Base-by-base conservation (phyloP, 257 asterid genomes). In the Leptodermis oblonga region DNA sequence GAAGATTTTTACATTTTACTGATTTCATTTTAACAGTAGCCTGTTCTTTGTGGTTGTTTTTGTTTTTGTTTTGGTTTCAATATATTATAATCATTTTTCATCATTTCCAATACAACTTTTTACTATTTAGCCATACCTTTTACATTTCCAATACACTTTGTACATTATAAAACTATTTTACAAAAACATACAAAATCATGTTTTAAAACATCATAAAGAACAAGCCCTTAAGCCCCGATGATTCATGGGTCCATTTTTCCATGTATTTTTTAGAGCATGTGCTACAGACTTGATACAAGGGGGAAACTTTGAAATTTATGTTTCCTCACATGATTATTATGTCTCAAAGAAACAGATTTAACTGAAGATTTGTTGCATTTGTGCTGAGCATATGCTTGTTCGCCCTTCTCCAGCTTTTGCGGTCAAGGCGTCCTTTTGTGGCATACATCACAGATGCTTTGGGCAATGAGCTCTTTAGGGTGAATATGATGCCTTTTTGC, bases 391-490 rank as follows among this genome's bases (percentile, higher is more conserved):
- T 31, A 53, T 60, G 67, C 25, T 17, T 42, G n/a, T 36, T 66
- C 63, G 58, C 72, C 48, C 75, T 73, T 77, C 46, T 79, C 79
- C 89, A 93, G 99, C 77, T 88, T 76, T 88, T 93, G 79, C 95
- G 96, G 23, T 72, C 82, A 58, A 81, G 99, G 72, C 96, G 97
- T 72, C 97, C 97, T 65, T 89, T 93, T 82, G 71, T 90, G 74
- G 97, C 99, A 62, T 53, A 26, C 45, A 82, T 90, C 77, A 87
- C 94, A 72, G 96, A 90, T 64, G 96, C 86, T 71, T 70, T 79
- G 70, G 96, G 96, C 37, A 86, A 82, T 60, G 97, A 93, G 76
- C 91, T 93, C 75, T 90, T 90, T 64, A 81, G 82, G 90, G 97
- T 93, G 79, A 73, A 46, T 45, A 58, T 20, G 11, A 58, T 36